phyloP scores from a whole-genome alignment of 2,329 filamentous ascomycete species.

The Fusarium musae region DNA sequence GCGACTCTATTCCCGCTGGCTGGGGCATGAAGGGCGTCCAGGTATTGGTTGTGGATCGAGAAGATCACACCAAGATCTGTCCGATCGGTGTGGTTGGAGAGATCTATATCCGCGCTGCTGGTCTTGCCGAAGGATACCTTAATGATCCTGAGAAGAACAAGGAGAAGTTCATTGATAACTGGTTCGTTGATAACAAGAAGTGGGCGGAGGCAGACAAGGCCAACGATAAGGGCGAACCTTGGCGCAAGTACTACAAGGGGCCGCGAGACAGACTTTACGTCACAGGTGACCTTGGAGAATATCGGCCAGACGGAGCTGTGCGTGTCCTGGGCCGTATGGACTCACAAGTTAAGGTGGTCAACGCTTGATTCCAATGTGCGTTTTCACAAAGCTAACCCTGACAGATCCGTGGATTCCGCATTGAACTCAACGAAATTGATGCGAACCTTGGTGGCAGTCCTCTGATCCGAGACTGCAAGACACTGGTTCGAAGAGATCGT shows the following conservation, averaged over 20 bases:
- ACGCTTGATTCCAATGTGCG: not conserved
- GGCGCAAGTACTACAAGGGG: slow-evolving; percentile 66
- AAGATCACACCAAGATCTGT: slow-evolving; percentile 75
- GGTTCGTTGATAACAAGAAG: slow-evolving; percentile 80
- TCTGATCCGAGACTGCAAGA: slow-evolving; percentile 85
- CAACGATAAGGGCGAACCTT: slow-evolving; percentile 73
- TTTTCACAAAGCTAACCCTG: not conserved
- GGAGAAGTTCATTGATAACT: slow-evolving; percentile 84
- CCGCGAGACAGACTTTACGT: slow-evolving; percentile 88
- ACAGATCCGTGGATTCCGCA: slow-evolving; percentile 91
- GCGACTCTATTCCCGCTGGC: slow-evolving; percentile 83
- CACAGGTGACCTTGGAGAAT: slow-evolving; percentile 81
- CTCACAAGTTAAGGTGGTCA: not conserved
- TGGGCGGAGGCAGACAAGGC: slow-evolving; percentile 67
- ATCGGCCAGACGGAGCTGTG: slow-evolving; percentile 30
- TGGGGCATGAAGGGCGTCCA: slow-evolving; percentile 91
- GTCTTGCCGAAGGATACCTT: slow-evolving; percentile 84
- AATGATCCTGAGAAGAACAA: slow-evolving; percentile 68
- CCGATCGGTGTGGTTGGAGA: slow-evolving; percentile 85
- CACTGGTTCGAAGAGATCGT: slow-evolving; percentile 68
- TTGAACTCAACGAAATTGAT: slow-evolving; percentile 95
- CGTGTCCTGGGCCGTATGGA: not conserved
- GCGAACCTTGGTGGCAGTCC: slow-evolving; percentile 79
- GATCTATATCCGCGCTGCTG: slow-evolving; percentile 83
- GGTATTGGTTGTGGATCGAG: slow-evolving; percentile 81